Base-by-base conservation (phyloP, 2,329 filamentous ascomycete species). In the Apiospora malaysiana region DNA sequence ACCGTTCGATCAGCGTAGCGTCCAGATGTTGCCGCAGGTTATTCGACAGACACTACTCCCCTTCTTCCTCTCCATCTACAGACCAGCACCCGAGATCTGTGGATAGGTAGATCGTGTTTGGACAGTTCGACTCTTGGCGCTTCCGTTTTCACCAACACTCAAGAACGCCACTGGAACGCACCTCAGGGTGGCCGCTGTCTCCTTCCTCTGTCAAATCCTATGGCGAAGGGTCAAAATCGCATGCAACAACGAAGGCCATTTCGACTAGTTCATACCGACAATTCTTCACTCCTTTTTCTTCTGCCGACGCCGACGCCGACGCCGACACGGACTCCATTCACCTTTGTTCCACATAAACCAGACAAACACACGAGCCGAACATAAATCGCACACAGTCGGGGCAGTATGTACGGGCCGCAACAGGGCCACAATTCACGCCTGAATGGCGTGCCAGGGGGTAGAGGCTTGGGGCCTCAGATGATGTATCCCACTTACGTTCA, bases 341-440 rank as follows among this genome's bases (percentile, higher is more conserved):
- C 21, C 56, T 21, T 63, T 63, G 27, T 46, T 68, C 5, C 23
- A 32, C 66, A 45, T 43, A 63, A 43, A 43, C 21, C n/a, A 32
- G 45, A 16, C 56, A 46, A 37, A 18, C 5, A 27, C 27, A 25
- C 8, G 18, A 23, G 45, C 49, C 37, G 12, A 40, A n/a, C 47
- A 42, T 69, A 51, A 63, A 16, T 32, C 18, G 56, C 56, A 63
- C n/a, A 63, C 21, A 63, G 56, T 63, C 56, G 56, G 56, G 56
- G 56, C 83, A 86, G 87, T 81, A 94, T 94, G 92, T 94, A 92
- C 86, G 90, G 89, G 79, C 91, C 93, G 81, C 90, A 93, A 80
- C 90, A 91, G 83, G 90, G 90, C 80, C 92, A 94, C 80, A 91
- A 91, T 84, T 89, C 88, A 83, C 91, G 93, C 83, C 88, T 94